Conservation (phyloP, 2,329 filamentous ascomycete genomes). For the Chalara sp. region DNA sequence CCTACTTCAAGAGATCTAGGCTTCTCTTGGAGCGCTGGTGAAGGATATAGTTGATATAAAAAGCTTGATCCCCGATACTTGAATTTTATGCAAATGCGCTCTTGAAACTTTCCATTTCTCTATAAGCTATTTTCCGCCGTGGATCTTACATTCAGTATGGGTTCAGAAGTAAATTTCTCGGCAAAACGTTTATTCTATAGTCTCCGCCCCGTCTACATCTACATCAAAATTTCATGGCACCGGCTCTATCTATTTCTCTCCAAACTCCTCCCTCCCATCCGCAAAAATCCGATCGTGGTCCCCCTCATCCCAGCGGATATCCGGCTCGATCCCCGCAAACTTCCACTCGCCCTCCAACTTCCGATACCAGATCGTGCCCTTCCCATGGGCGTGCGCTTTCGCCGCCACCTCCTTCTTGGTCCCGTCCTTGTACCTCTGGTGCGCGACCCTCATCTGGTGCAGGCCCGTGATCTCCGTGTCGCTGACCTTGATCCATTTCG, state of each 20-base stretch:
- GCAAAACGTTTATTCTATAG: background rate
- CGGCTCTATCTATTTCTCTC: background rate
- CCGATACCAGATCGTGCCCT: slow-evolving; percentile 47
- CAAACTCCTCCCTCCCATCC: slow-evolving; percentile 8
- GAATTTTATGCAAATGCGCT: no score
- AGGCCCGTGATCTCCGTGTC: slow-evolving; percentile 49
- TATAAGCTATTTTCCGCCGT: no score
- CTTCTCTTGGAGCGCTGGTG: background rate
- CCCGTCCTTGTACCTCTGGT: slow-evolving; percentile 47
- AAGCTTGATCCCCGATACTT: background rate
- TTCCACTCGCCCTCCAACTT: slow-evolving; percentile 43
- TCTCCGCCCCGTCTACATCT: background rate
- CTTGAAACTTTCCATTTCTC: no score
- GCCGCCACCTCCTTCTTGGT: slow-evolving; percentile 37
- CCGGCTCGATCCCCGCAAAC: slow-evolving; percentile 13
- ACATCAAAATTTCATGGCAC: background rate
- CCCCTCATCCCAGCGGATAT: slow-evolving; percentile 16
- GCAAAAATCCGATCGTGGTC: slow-evolving; percentile 18
- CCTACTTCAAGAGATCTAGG: no score
- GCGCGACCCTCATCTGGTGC: slow-evolving; percentile 52
- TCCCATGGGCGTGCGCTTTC: slow-evolving; percentile 50
- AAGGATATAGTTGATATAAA: background rate
- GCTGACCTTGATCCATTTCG: slow-evolving; percentile 49
- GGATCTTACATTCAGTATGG: no score
- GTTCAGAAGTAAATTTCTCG: no score